phyloP scores from a whole-genome alignment of 805 yeast genomes.

The Wickerhamomyces mucosus region DNA sequence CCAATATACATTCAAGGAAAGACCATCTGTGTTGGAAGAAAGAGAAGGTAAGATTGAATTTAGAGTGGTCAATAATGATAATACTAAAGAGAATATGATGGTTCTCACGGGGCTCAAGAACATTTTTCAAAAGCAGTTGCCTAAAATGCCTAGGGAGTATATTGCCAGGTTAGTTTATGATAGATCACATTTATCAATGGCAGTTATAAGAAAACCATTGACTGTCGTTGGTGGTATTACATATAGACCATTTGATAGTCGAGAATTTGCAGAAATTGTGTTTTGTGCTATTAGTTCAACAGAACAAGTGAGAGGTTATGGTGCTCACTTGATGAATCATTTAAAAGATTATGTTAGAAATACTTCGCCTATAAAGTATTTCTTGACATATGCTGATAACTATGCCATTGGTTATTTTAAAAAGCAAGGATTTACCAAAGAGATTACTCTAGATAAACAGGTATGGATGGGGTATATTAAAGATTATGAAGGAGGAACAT shows the following conservation, averaged over 20 bases:
- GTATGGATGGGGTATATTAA: slow-evolving; percentile 98
- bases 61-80: slow-evolving; percentile 93
- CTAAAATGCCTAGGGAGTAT: slow-evolving; percentile 97
- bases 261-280: slow-evolving; percentile 95
- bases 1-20: slow-evolving; percentile 73
- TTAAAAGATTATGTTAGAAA: slow-evolving; percentile 89
- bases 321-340: slow-evolving; percentile 98
- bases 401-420: slow-evolving; percentile 98
- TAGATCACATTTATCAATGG: slow-evolving; percentile 89
- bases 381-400: slow-evolving; percentile 94
- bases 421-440: slow-evolving; percentile 97
- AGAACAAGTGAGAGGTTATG: slow-evolving; percentile 97
- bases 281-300: slow-evolving; percentile 97
- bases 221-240: slow-evolving; percentile 98
- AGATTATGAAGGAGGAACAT: slow-evolving; percentile 97
- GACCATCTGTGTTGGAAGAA: slow-evolving; percentile 93
- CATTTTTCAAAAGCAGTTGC: slow-evolving; percentile 93
- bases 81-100: slow-evolving; percentile 76
- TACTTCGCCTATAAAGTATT: slow-evolving; percentile 77
- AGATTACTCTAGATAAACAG: slow-evolving; percentile 73
- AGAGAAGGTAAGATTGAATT: slow-evolving; percentile 89
- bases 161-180: slow-evolving; percentile 92
- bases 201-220: slow-evolving; percentile 86
- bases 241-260: slow-evolving; percentile 82
- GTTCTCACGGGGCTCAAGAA: slow-evolving; percentile 92